Percentiles rank a stretch among this genome's conserved stretches.
phyloP scores from a whole-genome alignment of 208 protist genomes.

The Leishmania amazonensis region DNA sequence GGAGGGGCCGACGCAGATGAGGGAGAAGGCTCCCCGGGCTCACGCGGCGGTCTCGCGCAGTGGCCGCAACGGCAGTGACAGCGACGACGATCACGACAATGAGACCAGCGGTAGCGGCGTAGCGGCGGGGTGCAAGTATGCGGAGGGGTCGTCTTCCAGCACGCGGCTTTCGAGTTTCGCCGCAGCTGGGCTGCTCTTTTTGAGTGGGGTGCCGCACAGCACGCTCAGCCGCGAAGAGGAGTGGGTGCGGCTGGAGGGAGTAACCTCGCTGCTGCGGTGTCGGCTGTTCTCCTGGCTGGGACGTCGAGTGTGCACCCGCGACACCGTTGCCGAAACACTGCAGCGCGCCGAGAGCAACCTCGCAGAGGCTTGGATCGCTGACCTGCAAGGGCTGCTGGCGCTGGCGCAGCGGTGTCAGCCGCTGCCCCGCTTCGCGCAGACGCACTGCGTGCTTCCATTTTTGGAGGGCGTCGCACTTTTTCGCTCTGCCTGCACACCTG shows the following conservation, averaged over 20 bases:
- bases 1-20: constrained; percentile 21
- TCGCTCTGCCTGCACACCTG: background rate
- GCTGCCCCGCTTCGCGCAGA: constrained; percentile 43
- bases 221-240: constrained; percentile 37
- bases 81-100: constrained; percentile 22
- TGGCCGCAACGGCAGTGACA: constrained; percentile 7
- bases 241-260: constrained; percentile 59
- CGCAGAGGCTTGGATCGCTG: constrained; percentile 38
- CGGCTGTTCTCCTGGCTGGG: constrained; percentile 47
- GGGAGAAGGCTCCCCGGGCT: background rate
- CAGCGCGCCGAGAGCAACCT: constrained; percentile 1
- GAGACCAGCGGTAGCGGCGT: background rate
- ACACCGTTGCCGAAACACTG: constrained; percentile 19
- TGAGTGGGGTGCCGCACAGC: constrained; percentile 48
- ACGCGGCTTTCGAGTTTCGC: constrained; percentile 44
- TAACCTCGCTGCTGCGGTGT: constrained; percentile 59
- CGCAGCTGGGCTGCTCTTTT: constrained; percentile 56
- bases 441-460: constrained; percentile 55
- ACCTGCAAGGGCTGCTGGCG: constrained; percentile 36
- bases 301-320: constrained; percentile 25
- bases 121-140: background rate
- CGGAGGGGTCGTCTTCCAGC: background rate
- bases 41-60: background rate
- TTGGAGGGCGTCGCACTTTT: constrained; percentile 60
- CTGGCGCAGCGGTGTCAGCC: constrained; percentile 52